Base-by-base conservation (phyloP, 805 yeast species). In the Scheffersomyces coipomensis region DNA sequence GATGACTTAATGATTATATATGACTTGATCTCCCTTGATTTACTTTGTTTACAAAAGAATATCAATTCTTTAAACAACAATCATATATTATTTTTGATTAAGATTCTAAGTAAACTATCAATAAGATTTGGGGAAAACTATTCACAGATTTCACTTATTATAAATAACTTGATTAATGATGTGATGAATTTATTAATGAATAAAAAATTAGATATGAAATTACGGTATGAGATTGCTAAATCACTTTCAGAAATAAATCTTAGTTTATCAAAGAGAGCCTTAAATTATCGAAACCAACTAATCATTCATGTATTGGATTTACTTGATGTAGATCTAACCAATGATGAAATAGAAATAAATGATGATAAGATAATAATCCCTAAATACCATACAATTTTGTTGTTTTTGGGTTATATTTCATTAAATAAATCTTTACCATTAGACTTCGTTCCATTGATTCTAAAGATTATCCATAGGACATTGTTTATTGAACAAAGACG, bases 171-270 rank as follows among this genome's bases (percentile, higher is more conserved):
- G 30, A 45, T 82, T 4, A 47, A 58, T 3, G 62, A 69, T 29
- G 58, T 67, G 4, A 47, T 64, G 49, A 42, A 46, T 10, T 31
- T 43, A 7, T 39, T 47, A 30, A 46, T 79, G 39, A 64, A 66
- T n/a, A 60, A 72, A 33, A 61, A 57, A 1, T 48, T 66, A 25
- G 85, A 78, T 38, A 77, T 85, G 0, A 61, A 66, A 2, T 73
- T 83, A 2, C 62, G 97, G 38, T 82, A 81, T 45, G 65, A 79
- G 1, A 64, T 83, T 24, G 85, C 96, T 1, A 85, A 83, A 53
- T 79, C 82, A 18, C 56, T 85, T 19, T 76, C 85, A 4, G 68
- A 77, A 33, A 53, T 87, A 4, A 54, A 65, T 9, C 37, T 56
- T 5, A 47, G 66, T 3, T 46, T 76, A 12, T 60, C 65, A 1